Evolutionary conservation across 495 filamentous ascomycete species (phyloP).

Genomic region (Parathielavia appendiculata): DNA sequence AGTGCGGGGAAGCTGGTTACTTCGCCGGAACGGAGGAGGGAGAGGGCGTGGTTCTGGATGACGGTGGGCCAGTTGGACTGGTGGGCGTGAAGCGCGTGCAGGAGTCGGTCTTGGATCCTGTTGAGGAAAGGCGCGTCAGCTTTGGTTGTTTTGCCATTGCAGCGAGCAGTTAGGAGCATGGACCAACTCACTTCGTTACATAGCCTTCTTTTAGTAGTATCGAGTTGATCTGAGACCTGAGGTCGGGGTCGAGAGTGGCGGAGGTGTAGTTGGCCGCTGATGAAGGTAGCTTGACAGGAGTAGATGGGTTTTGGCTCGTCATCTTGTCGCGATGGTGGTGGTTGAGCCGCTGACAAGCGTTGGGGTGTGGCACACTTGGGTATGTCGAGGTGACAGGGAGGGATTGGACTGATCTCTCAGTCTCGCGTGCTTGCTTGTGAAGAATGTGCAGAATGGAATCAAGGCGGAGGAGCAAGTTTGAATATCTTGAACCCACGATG

Average conservation of each 20-base stretch:
- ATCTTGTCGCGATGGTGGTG: constrained; percentile 22
- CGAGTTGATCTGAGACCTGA: constrained; percentile 51
- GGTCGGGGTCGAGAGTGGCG: constrained; percentile 47
- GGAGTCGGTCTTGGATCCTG: constrained; percentile 54
- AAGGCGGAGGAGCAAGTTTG: too few relatives aligned
- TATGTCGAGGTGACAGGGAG: not conserved
- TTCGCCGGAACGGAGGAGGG: constrained; percentile 50
- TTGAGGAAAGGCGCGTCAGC: constrained; percentile 12
- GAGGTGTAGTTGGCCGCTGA: constrained; percentile 47
- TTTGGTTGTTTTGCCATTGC: not conserved
- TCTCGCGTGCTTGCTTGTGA: too few relatives aligned
- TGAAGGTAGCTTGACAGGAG: constrained; percentile 49
- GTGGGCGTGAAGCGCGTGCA: constrained; percentile 48
- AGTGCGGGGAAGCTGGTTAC: constrained; percentile 49
- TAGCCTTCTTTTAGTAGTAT: constrained; percentile 46
- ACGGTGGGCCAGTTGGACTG: constrained; percentile 51
- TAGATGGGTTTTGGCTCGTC: constrained; percentile 41
- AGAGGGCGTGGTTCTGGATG: constrained; percentile 47
- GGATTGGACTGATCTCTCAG: not conserved
- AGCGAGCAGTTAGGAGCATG: not conserved
- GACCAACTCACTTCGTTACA: constrained; percentile 39
- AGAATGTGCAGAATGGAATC: too few relatives aligned
- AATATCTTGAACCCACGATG: not conserved
- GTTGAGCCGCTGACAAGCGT: not conserved
- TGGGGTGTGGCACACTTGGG: not conserved